These are phyloP conservation scores for Trametes meyenii DNA, from an alignment of 768 basidiomycete species.

Conservation along the genomic window DNA sequence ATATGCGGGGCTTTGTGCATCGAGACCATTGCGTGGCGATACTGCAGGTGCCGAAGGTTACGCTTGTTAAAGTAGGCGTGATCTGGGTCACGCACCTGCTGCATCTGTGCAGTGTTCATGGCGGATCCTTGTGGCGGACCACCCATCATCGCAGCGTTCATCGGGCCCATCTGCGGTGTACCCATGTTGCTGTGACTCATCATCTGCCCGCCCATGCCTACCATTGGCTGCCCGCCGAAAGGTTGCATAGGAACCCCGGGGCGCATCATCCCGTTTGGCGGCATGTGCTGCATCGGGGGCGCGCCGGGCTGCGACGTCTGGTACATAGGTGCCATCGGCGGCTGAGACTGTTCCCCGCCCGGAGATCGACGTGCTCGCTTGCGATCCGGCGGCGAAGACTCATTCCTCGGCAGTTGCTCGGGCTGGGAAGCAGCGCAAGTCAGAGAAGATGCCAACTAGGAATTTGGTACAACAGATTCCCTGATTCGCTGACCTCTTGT, in stretches of 20 bases:
- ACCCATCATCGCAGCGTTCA: slow-evolving; percentile 45
- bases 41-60: slow-evolving; percentile 27
- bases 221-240: slow-evolving; percentile 31
- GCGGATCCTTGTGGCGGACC: slow-evolving; percentile 36
- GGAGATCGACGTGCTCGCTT: slow-evolving; percentile 39
- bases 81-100: slow-evolving; percentile 23
- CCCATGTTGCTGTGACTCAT: slow-evolving; percentile 39
- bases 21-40: slow-evolving; percentile 42
- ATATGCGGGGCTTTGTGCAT: slow-evolving; percentile 36
- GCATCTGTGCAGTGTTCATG: slow-evolving; percentile 42
- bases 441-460: slow-evolving; percentile 3
- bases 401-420: slow-evolving; percentile 33
- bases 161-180: slow-evolving; percentile 33
- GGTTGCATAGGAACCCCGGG: slow-evolving; percentile 38
- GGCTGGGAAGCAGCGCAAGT: slow-evolving; percentile 25
- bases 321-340: slow-evolving; percentile 41
- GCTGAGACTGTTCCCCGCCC: slow-evolving; percentile 36
- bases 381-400: slow-evolving; percentile 37
- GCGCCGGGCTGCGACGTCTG: slow-evolving; percentile 36
- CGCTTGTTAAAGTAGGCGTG: no score
- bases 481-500: slow-evolving; percentile 34
- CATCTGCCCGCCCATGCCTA: slow-evolving; percentile 33
- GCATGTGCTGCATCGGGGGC: slow-evolving; percentile 35
- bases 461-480: neutral
- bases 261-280: slow-evolving; percentile 45